Conservation (phyloP, 495 filamentous ascomycete genomes). For the Eremomyces bilateralis region DNA sequence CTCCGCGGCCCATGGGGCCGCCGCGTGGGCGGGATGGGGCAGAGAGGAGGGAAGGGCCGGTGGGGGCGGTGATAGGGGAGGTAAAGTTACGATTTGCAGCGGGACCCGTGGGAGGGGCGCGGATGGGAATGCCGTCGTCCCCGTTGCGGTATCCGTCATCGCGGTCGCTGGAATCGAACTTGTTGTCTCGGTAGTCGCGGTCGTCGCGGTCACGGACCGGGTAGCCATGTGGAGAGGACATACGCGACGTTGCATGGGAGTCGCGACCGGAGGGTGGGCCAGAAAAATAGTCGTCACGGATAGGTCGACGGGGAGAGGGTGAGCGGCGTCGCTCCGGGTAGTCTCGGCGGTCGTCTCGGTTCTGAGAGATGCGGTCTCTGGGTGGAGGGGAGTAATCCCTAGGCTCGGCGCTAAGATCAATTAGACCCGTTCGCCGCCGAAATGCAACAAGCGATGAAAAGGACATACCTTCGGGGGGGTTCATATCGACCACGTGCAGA, state of each 20-base stretch:
- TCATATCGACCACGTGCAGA: no score
- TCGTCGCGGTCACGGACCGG: conserved; percentile 13
- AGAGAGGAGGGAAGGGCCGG: conserved; percentile 28
- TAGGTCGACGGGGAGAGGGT: conserved; percentile 16
- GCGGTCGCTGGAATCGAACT: conserved; percentile 3
- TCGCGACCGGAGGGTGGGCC: conserved; percentile 15
- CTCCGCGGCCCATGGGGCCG: conserved; percentile 20
- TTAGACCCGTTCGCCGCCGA: no score
- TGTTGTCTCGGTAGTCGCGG: conserved; percentile 2
- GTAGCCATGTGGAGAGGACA: conserved; percentile 21
- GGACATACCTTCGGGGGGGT: no score
- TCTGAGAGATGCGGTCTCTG: no score
- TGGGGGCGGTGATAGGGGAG: conserved; percentile 22
- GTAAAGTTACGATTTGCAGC: conserved; percentile 14
- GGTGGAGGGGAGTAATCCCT: no score
- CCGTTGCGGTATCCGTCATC: conserved; percentile 7
- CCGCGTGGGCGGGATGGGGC: conserved; percentile 40
- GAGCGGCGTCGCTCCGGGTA: conserved; percentile 18
- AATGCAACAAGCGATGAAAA: no score
- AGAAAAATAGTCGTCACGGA: conserved; percentile 13
- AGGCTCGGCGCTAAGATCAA: no score
- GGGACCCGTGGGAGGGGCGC: conserved; percentile 13
- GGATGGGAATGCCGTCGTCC: conserved; percentile 14
- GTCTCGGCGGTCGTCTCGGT: conserved; percentile 3
- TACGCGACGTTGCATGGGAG: conserved; percentile 17